A percentile compares a stretch with the other conserved stretches of the same genome.
Evolutionary conservation across 148 eudicot species (phyloP).

Genomic region (Fagopyrum tataricum): DNA sequence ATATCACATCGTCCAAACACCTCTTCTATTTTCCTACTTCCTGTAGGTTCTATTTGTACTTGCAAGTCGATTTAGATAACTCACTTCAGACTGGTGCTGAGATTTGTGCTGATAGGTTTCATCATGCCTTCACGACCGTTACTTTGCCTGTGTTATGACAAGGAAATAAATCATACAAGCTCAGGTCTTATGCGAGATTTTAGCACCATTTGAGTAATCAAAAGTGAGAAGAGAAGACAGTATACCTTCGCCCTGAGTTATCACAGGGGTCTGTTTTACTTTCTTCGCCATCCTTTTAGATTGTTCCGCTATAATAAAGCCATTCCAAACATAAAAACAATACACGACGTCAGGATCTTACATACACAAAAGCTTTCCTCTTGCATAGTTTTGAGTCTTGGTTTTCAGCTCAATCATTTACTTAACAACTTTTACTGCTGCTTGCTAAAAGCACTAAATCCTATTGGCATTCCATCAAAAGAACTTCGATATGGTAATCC

Average conservation of each 20-base stretch:
- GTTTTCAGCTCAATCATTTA: too few species aligned
- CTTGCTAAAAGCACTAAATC: too few species aligned
- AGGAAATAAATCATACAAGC: neutral
- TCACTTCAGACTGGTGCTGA: neutral
- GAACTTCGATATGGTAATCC: neutral
- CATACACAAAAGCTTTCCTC: neutral
- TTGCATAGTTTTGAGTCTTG: neutral
- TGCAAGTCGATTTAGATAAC: neutral
- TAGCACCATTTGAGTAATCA: neutral
- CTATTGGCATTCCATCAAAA: neutral
- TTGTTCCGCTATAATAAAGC: conserved; percentile 31
- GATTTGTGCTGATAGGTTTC: neutral
- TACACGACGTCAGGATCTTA: neutral
- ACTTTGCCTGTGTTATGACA: conserved; percentile 2
- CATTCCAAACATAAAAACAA: neutral
- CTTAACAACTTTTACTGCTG: too few species aligned
- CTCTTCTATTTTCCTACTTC: neutral
- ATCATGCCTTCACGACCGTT: conserved; percentile 2
- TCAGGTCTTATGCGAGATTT: neutral
- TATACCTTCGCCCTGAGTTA: conserved; percentile 19
- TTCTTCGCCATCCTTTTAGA: conserved; percentile 27
- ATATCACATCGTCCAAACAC: neutral
- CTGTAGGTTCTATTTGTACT: neutral
- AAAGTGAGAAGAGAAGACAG: neutral
- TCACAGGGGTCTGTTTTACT: conserved; percentile 28